phyloP scores from a whole-genome alignment of 2,329 filamentous ascomycete species.

The Capronia epimyces region DNA sequence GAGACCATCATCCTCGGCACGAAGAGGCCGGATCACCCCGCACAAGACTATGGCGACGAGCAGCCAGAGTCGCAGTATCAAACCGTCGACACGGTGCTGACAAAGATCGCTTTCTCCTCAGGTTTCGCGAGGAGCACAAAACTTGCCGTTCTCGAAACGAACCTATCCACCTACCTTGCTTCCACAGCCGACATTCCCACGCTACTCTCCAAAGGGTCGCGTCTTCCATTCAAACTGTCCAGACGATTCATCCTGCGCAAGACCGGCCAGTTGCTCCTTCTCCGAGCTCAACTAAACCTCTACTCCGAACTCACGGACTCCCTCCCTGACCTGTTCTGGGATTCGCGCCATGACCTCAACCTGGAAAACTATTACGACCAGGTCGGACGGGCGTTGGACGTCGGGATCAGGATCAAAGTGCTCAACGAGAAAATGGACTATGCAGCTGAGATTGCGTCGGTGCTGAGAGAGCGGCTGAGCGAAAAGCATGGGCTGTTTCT shows the following conservation, averaged over 20 bases:
- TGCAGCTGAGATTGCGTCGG: constrained; percentile 86
- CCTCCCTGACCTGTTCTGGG: constrained; percentile 95
- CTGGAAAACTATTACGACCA: constrained; percentile 94
- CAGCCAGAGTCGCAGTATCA: constrained; percentile 29
- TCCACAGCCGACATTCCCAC: constrained; percentile 77
- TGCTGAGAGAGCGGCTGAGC: constrained; percentile 79
- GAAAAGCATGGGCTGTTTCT: constrained; percentile 83
- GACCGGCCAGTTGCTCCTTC: constrained; percentile 82
- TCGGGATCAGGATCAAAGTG: constrained; percentile 81
- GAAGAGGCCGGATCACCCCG: constrained; percentile 40
- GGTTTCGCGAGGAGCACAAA: constrained; percentile 90
- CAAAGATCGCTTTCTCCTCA: constrained; percentile 94
- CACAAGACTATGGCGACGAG: constrained; percentile 11
- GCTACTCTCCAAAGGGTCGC: constrained; percentile 64
- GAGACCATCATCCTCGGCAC: constrained; percentile 88
- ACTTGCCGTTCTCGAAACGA: constrained; percentile 80
- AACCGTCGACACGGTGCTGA: constrained; percentile 61
- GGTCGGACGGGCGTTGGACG: constrained; percentile 82
- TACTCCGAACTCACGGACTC: constrained; percentile 96
- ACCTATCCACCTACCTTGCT: constrained; percentile 77
- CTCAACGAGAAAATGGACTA: constrained; percentile 98
- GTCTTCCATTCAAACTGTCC: constrained; percentile 52
- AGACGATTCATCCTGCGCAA: constrained; percentile 82
- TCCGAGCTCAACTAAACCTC: constrained; percentile 89
- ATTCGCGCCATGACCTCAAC: constrained; percentile 78